Base-by-base conservation (phyloP, 2,329 filamentous ascomycete species). In the Cordyceps farinosa region DNA sequence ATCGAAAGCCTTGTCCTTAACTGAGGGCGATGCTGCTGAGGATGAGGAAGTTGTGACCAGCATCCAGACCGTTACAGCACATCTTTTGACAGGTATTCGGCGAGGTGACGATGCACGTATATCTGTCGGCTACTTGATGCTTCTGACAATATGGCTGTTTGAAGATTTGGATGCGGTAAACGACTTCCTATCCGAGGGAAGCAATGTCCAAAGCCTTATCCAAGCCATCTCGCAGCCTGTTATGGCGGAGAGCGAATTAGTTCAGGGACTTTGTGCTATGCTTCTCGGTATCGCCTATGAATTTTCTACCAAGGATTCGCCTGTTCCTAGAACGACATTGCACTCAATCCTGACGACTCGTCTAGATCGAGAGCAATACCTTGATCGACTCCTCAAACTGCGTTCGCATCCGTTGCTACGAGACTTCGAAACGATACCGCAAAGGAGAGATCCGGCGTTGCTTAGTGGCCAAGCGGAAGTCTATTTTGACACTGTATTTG, bases 271-370 rank as follows among this genome's bases (percentile, higher is more conserved):
- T 13, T 92, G 90, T 72, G 90, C 92, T 17, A 87, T 92, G 72
- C 79, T 99, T 0, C 82, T 98, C 1, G 95, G 94, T 10, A 88
- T 96, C 27, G 84, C 95, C 5, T 99, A 98, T 73, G 95, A 99
- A 71, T 99, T 98, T 71, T 98, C 94, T 10, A 97, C 94, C 0
- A 97, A 96, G 73, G 95, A 99, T 75, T 98, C 94, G 0, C 92
- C 95, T 0, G 89, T 99, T 58, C 86, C 94, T 6, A 85, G 95
- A 65, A 82, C 87, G 30, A 93, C 90, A 10, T 79, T 99, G 51
- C 90, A 96, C 70, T 87, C 90, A 30, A 84, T 97, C 34, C 80
- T 99, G 42, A 82, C 86, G 34, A 87, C 89, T 51, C 87, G 89
- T 64, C 84, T 98, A 69, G 91, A 92, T 45, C 87, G 93, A 68